Conservation (phyloP, 2,329 filamentous ascomycete species). For the Aspergillus cejpii region DNA sequence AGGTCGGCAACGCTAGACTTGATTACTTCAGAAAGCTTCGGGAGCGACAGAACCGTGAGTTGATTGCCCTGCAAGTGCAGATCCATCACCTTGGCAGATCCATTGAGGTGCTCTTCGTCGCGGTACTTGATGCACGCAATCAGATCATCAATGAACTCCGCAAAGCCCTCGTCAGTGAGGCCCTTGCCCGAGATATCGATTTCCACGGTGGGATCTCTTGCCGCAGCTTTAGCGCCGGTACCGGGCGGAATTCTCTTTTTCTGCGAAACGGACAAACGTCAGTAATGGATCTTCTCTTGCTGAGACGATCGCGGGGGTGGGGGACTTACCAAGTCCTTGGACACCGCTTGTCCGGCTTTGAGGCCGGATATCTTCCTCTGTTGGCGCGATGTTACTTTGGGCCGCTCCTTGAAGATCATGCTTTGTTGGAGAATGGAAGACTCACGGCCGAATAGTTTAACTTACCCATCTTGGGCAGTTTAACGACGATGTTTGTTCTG, state of each 20-base stretch:
- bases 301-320: neutral
- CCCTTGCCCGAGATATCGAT: conserved; percentile 43
- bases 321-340: conserved; percentile 37
- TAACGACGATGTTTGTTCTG: neutral
- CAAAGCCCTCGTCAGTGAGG: conserved; percentile 44
- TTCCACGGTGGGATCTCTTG: conserved; percentile 36
- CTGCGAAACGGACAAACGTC: conserved; percentile 16
- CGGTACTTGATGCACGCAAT: conserved; percentile 34
- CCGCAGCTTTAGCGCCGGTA: conserved; percentile 22
- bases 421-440: neutral
- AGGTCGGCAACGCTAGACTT: conserved; percentile 40
- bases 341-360: conserved; percentile 43
- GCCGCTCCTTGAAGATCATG: neutral
- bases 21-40: conserved; percentile 39
- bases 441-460: conserved; percentile 38
- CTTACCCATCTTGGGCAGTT: conserved; percentile 30
- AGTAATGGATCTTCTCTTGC: neutral
- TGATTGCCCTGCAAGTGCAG: conserved; percentile 42
- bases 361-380: conserved; percentile 43
- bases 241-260: conserved; percentile 32
- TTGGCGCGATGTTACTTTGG: conserved; percentile 10
- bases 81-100: conserved; percentile 39
- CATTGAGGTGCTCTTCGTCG: conserved; percentile 25
- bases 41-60: conserved; percentile 40
- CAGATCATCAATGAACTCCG: conserved; percentile 40